A percentile compares a stretch with the other conserved stretches of the same genome.
These are phyloP conservation scores for Suillus luteus DNA, from an alignment of 768 basidiomycete genomes.

Conservation along the genomic window DNA sequence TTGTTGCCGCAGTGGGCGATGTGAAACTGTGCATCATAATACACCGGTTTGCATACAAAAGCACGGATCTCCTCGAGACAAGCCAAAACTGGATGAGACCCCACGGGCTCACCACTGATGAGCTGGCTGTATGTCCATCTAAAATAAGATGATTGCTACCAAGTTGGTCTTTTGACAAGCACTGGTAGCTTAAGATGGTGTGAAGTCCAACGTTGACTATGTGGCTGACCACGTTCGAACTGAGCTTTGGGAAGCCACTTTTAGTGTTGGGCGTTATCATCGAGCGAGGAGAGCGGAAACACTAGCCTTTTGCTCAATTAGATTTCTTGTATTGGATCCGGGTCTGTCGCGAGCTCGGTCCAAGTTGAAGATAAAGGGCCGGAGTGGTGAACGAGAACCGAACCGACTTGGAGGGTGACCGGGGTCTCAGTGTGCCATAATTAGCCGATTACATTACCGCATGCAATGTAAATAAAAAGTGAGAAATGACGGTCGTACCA, in stretches of 20 bases:
- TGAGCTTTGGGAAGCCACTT: too few relatives aligned
- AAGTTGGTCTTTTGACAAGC: too few relatives aligned
- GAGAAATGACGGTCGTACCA: constrained; percentile 25
- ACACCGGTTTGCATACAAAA: neutral
- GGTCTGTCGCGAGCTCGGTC: neutral
- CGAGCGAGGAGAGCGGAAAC: neutral
- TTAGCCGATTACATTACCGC: constrained; percentile 24
- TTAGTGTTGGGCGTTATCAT: neutral
- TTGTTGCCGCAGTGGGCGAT: neutral
- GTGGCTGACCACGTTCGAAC: neutral
- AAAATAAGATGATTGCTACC: too few relatives aligned
- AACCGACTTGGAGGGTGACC: constrained; percentile 19
- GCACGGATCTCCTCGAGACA: neutral
- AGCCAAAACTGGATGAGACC: neutral
- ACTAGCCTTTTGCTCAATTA: neutral
- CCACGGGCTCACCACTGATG: neutral
- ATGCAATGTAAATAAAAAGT: constrained; percentile 26
- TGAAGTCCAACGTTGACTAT: neutral
- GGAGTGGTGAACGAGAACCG: neutral
- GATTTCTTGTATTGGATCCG: neutral
- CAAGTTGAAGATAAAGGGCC: neutral
- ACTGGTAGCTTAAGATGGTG: too few relatives aligned
- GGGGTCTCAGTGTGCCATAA: constrained; percentile 24
- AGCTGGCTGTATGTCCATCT: neutral
- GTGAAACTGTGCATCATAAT: neutral